Evolutionary conservation across 139 green algal species (phyloP), one percentile per base, ranked within the genome.

Genomic region (Monoraphidium neglectum): DNA sequence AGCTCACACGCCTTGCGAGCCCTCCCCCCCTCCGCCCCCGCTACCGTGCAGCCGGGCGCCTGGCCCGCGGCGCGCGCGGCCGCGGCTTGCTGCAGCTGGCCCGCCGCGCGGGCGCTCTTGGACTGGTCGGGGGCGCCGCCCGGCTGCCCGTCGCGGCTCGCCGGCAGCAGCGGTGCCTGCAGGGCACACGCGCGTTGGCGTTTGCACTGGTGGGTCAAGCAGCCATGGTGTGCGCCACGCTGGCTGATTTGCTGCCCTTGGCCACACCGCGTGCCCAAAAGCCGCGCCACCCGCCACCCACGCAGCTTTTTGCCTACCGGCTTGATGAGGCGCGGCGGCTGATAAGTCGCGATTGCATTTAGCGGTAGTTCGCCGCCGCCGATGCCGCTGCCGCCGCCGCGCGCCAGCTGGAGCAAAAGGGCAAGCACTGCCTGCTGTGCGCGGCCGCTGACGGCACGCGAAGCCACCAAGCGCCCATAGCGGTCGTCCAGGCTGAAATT

Each of bases 371-470:
- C n/a, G n/a, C n/a, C 43, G 8, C 8, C 43, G 43, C 43, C 43
- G 43, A 8, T 51, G 8, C 43, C 6, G 40, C 33, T 30, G 35
- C 30, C 33, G 24, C 61, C 61, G 12, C 64, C 32, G 6, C 70
- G 30, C 3, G 59, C 32, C n/a, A 72, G 61, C 62, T 78, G 72
- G 32, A 65, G 72, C 33, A 78, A 61, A 43, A 78, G 43, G 30
- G 60, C 63, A 26, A 78, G 72, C 40, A 63, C 46, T n/a, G 54
- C 61, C 33, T n/a, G 53, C 2, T 37, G 32, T 3, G 46, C 62
- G 23, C 51, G 46, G 35, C 40, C 61, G 61, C 72, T 78, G 21
- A 72, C 32, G 28, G 46, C 72, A 37, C 15, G 43, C 24, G 49
- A 64, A 23, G 35, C 70, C 24, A 24, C 30, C 47, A 78, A 61